Evolutionary conservation across 108 stramenopile species (phyloP).

Genomic region (Mayamaea pseudoterrestris): DNA sequence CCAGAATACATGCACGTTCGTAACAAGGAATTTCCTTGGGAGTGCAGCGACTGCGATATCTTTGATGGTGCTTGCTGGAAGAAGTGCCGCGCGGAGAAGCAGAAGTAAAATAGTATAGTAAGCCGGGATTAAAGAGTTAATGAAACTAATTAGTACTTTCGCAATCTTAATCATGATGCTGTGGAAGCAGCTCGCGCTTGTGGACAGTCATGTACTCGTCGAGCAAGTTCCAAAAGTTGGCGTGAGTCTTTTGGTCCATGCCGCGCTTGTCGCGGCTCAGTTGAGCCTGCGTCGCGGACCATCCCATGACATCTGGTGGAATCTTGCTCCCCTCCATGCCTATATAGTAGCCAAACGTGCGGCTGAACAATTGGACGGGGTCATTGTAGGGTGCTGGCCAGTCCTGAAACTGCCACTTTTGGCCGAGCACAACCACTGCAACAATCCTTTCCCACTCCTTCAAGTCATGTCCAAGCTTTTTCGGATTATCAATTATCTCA

Average conservation of each 20-base stretch:
- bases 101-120: too few relatives aligned
- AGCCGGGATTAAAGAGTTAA: too few relatives aligned
- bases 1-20: slow-evolving; percentile 90
- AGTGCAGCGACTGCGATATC: slow-evolving; percentile 81
- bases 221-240: slow-evolving; percentile 79
- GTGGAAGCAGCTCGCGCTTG: slow-evolving; percentile 61
- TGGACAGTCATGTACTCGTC: slow-evolving; percentile 77
- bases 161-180: too few relatives aligned
- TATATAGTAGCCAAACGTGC: slow-evolving; percentile 64
- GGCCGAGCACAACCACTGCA: slow-evolving; percentile 86
- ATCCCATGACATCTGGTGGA: slow-evolving; percentile 46
- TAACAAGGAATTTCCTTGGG: slow-evolving; percentile 92
- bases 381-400: slow-evolving; percentile 59
- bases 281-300: slow-evolving; percentile 51
- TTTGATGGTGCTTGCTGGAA: slow-evolving; percentile 88
- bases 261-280: slow-evolving; percentile 76
- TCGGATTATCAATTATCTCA: slow-evolving; percentile 87
- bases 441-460: slow-evolving; percentile 90
- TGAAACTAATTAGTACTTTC: too few relatives aligned
- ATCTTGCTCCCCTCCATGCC: slow-evolving; percentile 65
- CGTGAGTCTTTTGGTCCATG: slow-evolving; percentile 63
- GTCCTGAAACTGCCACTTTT: slow-evolving; percentile 96
- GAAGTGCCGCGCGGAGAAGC: slow-evolving; percentile 84
- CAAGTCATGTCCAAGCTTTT: slow-evolving; percentile 26
- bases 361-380: slow-evolving; percentile 71